Evolutionary conservation across 75 land plant genomes (phyloP).

Genomic region (Cunninghamia lanceolata): DNA sequence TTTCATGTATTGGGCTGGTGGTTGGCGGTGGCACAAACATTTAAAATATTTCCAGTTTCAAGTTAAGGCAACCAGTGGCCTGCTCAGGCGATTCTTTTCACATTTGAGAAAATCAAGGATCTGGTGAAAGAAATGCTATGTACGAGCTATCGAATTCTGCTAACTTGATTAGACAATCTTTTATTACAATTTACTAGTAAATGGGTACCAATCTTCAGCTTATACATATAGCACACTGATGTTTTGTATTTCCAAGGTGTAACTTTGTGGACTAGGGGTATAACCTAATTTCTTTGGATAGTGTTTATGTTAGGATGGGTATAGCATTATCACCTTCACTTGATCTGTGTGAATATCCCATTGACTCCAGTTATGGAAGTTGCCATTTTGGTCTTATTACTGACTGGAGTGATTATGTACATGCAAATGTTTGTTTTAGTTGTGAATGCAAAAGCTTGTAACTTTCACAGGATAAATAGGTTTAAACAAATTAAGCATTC

Average conservation of each 20-base stretch:
- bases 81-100: not conserved
- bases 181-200: not conserved
- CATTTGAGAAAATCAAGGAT: not conserved
- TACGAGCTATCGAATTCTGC: not conserved
- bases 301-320: not conserved
- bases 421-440: not conserved
- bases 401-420: not conserved
- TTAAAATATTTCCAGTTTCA: not conserved
- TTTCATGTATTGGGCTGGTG: not conserved
- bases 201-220: not conserved
- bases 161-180: not conserved
- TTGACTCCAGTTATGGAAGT: not conserved
- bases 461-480: not conserved
- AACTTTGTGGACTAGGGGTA: not conserved
- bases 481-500: not conserved
- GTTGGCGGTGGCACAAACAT: not conserved
- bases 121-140: not conserved
- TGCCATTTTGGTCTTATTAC: not conserved
- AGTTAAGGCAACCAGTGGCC: not conserved
- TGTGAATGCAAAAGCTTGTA: not conserved
- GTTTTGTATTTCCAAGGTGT: not conserved
- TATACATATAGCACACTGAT: not conserved
- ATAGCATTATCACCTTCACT: not conserved
- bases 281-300: not conserved
- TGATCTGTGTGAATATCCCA: not conserved